These are phyloP conservation scores for Casuarina glauca DNA, from an alignment of 306 rosid species.

Conservation along the genomic window DNA sequence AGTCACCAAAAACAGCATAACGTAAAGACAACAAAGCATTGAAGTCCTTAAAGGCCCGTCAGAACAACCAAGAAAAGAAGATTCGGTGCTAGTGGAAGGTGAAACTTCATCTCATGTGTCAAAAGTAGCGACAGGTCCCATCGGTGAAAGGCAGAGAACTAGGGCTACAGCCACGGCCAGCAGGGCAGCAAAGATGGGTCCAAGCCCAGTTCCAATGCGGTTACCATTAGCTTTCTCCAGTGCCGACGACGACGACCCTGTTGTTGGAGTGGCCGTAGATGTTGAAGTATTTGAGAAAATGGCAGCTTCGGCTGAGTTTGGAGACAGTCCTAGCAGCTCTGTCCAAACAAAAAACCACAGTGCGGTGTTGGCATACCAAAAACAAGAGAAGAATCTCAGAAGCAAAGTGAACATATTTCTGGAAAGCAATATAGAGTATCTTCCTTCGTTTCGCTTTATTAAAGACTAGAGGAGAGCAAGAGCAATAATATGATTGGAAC, in stretches of 20 bases:
- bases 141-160: conserved; percentile 39
- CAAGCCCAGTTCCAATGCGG: conserved; percentile 25
- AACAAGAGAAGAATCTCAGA: no score
- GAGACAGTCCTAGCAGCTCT: conserved; percentile 70
- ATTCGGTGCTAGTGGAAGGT: background rate
- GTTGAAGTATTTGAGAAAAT: conserved; percentile 53
- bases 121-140: conserved; percentile 10
- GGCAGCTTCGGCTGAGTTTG: conserved; percentile 76
- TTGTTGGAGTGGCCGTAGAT: background rate
- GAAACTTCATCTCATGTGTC: background rate
- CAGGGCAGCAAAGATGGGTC: conserved; percentile 21
- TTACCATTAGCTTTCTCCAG: background rate
- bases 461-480: background rate
- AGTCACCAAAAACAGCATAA: conserved; percentile 4
- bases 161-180: conserved; percentile 30
- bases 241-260: background rate
- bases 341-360: conserved; percentile 11
- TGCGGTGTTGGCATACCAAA: background rate
- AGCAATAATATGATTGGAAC: background rate
- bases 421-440: background rate
- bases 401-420: no score
- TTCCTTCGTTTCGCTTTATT: background rate
- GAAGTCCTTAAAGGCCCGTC: background rate
- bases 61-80: background rate
- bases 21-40: background rate